Evolutionary conservation across 257 asterid species (phyloP).

Genomic region (Salvia splendens): DNA sequence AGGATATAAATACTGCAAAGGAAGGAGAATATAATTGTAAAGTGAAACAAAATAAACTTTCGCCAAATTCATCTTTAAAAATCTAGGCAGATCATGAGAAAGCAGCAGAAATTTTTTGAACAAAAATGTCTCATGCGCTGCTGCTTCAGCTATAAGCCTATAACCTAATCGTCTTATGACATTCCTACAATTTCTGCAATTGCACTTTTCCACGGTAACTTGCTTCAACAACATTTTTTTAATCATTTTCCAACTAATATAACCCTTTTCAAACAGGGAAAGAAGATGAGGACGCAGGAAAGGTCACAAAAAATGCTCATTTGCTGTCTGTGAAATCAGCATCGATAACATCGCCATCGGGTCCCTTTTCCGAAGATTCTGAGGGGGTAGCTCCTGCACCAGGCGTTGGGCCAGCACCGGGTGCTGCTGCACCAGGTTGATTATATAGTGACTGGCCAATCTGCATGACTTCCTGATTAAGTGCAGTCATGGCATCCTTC

Average conservation of each 20-base stretch:
- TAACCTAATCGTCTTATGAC: no score
- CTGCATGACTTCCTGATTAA: slow-evolving; percentile 98
- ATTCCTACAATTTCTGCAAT: no score
- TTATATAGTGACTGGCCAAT: slow-evolving; percentile 91
- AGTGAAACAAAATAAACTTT: no score
- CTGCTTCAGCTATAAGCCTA: no score
- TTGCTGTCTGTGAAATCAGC: slow-evolving; percentile 97
- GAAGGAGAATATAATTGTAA: no score
- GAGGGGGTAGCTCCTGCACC: slow-evolving; percentile 54
- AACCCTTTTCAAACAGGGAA: slow-evolving; percentile 21
- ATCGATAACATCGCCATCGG: slow-evolving; percentile 92
- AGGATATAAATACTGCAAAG: no score
- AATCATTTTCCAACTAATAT: slow-evolving; percentile 30
- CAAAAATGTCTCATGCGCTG: no score
- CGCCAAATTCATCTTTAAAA: no score
- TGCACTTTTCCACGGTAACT: background rate
- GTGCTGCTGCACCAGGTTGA: slow-evolving; percentile 75
- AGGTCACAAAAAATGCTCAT: slow-evolving; percentile 37
- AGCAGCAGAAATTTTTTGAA: no score
- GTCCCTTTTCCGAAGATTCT: slow-evolving; percentile 71
- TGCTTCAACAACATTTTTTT: slow-evolving; percentile 14
- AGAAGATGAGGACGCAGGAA: background rate
- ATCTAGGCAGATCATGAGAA: no score
- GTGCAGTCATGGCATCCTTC: slow-evolving; percentile 88
- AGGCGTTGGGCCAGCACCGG: slow-evolving; percentile 71